Percentiles rank a stretch among this genome's conserved stretches.
phyloP scores from a whole-genome alignment of 2,329 filamentous ascomycete genomes.

The Rhinocladiella mackenziei region DNA sequence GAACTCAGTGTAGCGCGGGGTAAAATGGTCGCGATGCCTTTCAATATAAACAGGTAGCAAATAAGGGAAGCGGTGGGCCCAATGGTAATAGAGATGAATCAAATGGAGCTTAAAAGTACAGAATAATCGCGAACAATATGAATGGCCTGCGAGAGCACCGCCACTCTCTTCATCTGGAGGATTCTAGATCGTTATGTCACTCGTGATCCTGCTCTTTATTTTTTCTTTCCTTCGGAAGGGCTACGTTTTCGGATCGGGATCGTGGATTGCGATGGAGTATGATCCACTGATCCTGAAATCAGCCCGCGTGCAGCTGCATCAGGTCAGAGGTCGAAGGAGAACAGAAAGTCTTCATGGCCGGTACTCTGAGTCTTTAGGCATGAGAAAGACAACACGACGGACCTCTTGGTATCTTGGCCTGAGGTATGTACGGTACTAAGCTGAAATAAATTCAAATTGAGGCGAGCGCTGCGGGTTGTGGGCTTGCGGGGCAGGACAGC shows the following conservation, averaged over 20 bases:
- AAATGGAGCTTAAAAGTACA: too few species aligned
- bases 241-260: too few species aligned
- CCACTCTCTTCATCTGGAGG: conserved; percentile 17
- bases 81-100: too few species aligned
- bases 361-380: conserved; percentile 6
- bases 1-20: conserved; percentile 10
- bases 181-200: conserved; percentile 11
- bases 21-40: conserved; percentile 5
- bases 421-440: too few species aligned
- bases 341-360: conserved; percentile 19
- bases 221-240: neutral
- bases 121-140: neutral
- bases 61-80: too few species aligned
- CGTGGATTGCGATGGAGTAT: neutral
- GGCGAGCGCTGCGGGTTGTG: too few species aligned
- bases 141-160: conserved; percentile 4
- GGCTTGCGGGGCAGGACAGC: conserved; percentile 19
- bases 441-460: too few species aligned
- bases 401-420: conserved; percentile 23
- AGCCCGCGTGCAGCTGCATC: conserved; percentile 28
- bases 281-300: neutral
- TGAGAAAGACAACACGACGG: conserved; percentile 14
- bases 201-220: neutral
- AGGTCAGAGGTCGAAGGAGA: conserved; percentile 22
- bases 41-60: too few species aligned